Conservation (phyloP, 106 monocot species). For the Hemerocallis citrina region DNA sequence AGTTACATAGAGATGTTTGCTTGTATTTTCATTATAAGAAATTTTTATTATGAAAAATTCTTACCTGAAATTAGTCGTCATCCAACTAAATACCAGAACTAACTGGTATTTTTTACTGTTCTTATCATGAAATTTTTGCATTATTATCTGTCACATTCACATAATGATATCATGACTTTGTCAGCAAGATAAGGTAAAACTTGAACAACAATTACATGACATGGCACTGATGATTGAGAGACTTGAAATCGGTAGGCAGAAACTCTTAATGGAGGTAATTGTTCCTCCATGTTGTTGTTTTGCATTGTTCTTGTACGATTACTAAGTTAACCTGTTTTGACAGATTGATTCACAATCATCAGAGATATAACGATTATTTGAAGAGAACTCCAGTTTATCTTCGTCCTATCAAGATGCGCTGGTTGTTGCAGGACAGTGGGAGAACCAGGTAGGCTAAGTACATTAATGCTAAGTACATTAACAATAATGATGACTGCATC, state of each 20-base stretch:
- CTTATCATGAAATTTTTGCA: no score
- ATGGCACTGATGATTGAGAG: constrained; percentile 96
- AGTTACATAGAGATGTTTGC: no score
- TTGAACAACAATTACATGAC: constrained; percentile 85
- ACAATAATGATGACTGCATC: neutral
- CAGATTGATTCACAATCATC: constrained; percentile 66
- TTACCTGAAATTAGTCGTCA: no score
- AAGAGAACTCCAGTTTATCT: constrained; percentile 19
- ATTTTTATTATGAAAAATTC: no score
- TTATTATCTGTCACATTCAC: no score
- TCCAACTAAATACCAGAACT: no score
- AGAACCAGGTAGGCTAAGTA: constrained; percentile 17
- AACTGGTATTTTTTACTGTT: no score
- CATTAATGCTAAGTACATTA: neutral
- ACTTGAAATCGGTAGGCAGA: constrained; percentile 87
- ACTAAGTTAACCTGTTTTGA: neutral
- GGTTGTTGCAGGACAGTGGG: constrained; percentile 18
- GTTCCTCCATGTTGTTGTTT: constrained; percentile 6
- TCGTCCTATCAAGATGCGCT: constrained; percentile 20
- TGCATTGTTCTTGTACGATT: neutral
- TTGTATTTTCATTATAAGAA: no score
- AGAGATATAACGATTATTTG: constrained; percentile 28
- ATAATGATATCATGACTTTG: constrained; percentile 5
- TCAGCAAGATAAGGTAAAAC: constrained; percentile 74
- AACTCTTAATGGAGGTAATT: constrained; percentile 78